Conservation (phyloP, 176 grass and related monocot species). For the Ananas comosus region DNA sequence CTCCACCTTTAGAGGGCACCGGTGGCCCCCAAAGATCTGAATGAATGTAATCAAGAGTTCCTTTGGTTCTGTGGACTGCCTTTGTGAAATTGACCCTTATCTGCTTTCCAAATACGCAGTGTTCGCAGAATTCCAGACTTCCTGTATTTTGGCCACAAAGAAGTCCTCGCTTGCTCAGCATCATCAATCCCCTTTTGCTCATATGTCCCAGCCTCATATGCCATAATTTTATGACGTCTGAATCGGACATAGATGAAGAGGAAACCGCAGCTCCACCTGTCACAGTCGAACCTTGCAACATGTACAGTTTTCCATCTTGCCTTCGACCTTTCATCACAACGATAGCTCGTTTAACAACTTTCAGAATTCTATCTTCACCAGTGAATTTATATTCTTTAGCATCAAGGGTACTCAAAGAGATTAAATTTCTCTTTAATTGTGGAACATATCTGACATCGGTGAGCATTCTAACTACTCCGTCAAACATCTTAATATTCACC, state of each 20-base stretch:
- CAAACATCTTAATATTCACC: constrained; percentile 4
- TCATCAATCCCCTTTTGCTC: background rate
- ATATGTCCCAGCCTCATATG: constrained; percentile 11
- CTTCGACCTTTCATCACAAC: constrained; percentile 7
- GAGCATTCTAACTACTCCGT: background rate
- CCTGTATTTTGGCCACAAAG: background rate
- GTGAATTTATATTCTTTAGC: constrained; percentile 5
- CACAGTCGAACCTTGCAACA: background rate
- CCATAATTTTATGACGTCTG: background rate
- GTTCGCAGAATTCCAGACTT: constrained; percentile 7
- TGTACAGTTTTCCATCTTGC: background rate
- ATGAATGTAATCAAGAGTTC: background rate
- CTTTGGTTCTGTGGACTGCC: background rate
- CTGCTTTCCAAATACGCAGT: constrained; percentile 13
- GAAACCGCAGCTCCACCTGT: background rate
- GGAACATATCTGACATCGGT: background rate
- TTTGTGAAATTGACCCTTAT: constrained; percentile 1
- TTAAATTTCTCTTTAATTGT: background rate
- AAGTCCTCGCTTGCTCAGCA: background rate
- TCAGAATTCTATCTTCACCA: background rate
- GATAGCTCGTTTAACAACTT: background rate
- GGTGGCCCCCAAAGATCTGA: background rate
- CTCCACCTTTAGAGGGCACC: too few relatives aligned
- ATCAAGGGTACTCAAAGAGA: constrained; percentile 15
- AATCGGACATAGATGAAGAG: background rate